These are phyloP conservation scores for Neurospora hispaniola DNA, from an alignment of 495 filamentous ascomycete species.

Conservation along the genomic window DNA sequence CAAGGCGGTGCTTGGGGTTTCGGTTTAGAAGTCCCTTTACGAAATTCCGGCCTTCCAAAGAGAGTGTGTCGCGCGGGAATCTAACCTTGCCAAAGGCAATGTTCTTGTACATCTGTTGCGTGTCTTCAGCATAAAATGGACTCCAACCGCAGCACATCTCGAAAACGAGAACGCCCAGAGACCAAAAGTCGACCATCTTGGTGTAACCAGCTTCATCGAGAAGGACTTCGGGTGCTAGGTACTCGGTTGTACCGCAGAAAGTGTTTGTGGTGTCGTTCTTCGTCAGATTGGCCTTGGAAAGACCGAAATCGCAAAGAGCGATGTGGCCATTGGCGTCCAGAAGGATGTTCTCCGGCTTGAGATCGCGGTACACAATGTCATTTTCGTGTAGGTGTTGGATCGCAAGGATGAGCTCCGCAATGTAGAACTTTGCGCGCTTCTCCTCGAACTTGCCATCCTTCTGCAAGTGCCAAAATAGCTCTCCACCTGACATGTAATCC, in stretches of 20 bases:
- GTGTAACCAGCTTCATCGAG: constrained; percentile 97
- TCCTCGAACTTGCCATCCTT: constrained; percentile 95
- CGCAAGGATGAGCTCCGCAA: constrained; percentile 91
- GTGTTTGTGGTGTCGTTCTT: constrained; percentile 98
- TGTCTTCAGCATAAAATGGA: constrained; percentile 97
- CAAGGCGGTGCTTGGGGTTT: constrained; percentile 90
- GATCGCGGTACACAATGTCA: constrained; percentile 94
- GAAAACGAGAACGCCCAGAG: constrained; percentile 91
- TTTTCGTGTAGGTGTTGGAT: constrained; percentile 92
- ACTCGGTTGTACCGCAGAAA: constrained; percentile 97
- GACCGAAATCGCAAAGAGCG: constrained; percentile 89
- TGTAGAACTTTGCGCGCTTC: constrained; percentile 94
- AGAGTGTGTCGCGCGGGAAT: constrained; percentile 89
- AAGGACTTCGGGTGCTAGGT: constrained; percentile 89
- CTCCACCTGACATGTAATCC: constrained; percentile 99
- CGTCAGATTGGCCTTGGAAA: constrained; percentile 93
- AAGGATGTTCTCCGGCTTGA: constrained; percentile 97
- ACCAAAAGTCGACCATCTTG: constrained; percentile 99
- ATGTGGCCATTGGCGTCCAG: constrained; percentile 88
- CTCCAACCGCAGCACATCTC: constrained; percentile 99
- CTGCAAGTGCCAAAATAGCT: constrained; percentile 97
- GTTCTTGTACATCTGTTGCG: constrained; percentile 99
- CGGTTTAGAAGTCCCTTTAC: constrained; percentile 95
- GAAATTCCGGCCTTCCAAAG: constrained; percentile 89
- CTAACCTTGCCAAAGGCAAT: constrained; percentile 97